Base-by-base conservation (phyloP, 192 early-diverging fungal species). In the Oehlia diaphana region DNA sequence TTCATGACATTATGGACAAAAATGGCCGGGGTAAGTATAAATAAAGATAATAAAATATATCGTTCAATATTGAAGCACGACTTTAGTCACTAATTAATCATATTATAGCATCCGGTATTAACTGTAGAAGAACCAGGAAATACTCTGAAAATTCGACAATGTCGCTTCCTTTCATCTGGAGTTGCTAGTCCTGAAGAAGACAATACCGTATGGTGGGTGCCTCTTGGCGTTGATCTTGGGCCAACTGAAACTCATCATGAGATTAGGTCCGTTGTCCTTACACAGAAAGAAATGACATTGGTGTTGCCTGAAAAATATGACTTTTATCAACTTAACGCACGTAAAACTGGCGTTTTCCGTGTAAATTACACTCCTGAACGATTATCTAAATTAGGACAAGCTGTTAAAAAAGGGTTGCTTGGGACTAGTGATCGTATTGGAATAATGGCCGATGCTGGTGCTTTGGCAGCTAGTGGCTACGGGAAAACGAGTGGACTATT, bases 1-100 rank as follows among this genome's bases (percentile, higher is more conserved):
- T 93, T 99, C 67, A 96, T 98, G 96, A 86, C 92, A 14, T 77
- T 89, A 26, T 99, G 97, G 97, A 97, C 95, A 66, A 88, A 87
- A 71, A 89, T 93, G 78, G 88, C 93, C 53, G 97, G 97, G 14
- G 89, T 90, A 82, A 83, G 85, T 81, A 21, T 13, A 66, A 53
- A 3, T 8, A 8, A 26, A 67, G 0, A 31, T 10, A 0, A 21
- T 8, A 21, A 3, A 50, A 61, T 19, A n/a, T 14, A 28, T 10
- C 33, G n/a, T 3, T 37, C 23, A 44, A 21, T 19, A 53, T 58
- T 63, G 21, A 23, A 21, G 19, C 21, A 13, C 4, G 26, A 4
- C 1, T 9, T 63, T 68, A 33, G 42, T 50, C 9, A 33, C 2
- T 67, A 64, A 73, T 42, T 47, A 35, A 82, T 70, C 0, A 35